Conservation (phyloP, 169 alveolate genomes). For the Babesia caballi region DNA sequence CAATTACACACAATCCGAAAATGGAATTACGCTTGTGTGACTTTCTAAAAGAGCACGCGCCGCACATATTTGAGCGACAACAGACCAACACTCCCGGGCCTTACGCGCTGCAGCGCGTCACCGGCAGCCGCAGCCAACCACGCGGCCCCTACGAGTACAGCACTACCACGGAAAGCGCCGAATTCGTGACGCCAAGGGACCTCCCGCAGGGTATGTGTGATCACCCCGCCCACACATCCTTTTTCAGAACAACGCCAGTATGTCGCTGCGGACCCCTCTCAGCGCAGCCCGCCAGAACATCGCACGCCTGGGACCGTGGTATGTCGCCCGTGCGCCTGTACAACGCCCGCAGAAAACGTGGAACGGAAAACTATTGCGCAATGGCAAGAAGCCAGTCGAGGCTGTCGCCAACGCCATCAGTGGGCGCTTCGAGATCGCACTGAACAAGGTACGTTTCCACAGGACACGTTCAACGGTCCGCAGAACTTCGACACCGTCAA, state of each 20-base stretch:
- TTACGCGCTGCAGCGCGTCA: background rate
- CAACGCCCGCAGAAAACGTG: constrained; percentile 8
- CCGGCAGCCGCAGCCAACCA: background rate
- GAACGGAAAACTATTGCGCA: constrained; percentile 52
- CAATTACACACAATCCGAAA: background rate
- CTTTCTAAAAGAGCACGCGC: constrained; percentile 67
- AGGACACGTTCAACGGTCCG: background rate
- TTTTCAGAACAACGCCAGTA: too few relatives aligned
- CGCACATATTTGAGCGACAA: constrained; percentile 66
- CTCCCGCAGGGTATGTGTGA: too few relatives aligned
- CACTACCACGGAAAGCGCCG: too few relatives aligned
- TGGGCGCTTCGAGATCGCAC: constrained; percentile 10
- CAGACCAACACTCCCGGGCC: background rate
- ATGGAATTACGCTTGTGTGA: constrained; percentile 69
- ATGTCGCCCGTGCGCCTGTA: too few relatives aligned
- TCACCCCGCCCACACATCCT: too few relatives aligned
- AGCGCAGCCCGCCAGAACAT: too few relatives aligned
- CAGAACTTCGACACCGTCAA: constrained; percentile 27
- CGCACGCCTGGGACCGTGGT: too few relatives aligned
- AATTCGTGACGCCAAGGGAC: too few relatives aligned
- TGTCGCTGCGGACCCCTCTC: too few relatives aligned
- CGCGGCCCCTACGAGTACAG: background rate
- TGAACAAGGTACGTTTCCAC: background rate
- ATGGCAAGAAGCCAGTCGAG: constrained; percentile 53
- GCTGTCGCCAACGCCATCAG: constrained; percentile 30